Percentiles rank a stretch among this genome's conserved stretches.
These are phyloP conservation scores for Aspergillaceae sp. DNA, from an alignment of 2,329 filamentous ascomycete species.

Conservation along the genomic window DNA sequence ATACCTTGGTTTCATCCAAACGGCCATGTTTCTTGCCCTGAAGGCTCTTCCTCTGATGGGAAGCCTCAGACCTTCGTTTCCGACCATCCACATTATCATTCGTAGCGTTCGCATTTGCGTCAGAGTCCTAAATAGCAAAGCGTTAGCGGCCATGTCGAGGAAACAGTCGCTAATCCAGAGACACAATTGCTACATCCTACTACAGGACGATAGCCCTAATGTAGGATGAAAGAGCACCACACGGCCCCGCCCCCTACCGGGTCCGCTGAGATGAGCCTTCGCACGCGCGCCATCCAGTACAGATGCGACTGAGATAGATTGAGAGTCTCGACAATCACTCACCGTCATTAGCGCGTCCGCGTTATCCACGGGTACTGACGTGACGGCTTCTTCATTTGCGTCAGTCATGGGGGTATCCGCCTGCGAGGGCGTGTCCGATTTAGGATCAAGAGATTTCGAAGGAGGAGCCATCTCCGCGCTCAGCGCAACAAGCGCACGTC, in stretches of 20 bases:
- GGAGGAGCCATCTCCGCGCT: slow-evolving; percentile 32
- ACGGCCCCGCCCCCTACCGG: slow-evolving; percentile 41
- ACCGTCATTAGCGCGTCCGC: slow-evolving; percentile 34
- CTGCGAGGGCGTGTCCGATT: slow-evolving; percentile 35
- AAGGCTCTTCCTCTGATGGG: slow-evolving; percentile 81
- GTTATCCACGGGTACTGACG: slow-evolving; percentile 28
- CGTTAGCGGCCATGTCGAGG: slow-evolving; percentile 26
- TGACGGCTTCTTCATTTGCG: slow-evolving; percentile 26
- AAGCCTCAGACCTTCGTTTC: slow-evolving; percentile 76
- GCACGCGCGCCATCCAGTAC: neutral
- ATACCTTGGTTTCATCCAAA: slow-evolving; percentile 83
- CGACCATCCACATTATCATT: slow-evolving; percentile 73
- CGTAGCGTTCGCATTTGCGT: slow-evolving; percentile 71
- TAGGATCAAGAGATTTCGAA: slow-evolving; percentile 21
- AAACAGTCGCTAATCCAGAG: neutral
- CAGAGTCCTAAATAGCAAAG: slow-evolving; percentile 45
- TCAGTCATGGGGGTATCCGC: slow-evolving; percentile 42
- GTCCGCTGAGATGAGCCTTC: slow-evolving; percentile 24
- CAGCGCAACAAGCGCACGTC: slow-evolving; percentile 19
- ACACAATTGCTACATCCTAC: neutral
- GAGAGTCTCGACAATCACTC: slow-evolving; percentile 12
- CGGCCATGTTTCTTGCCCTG: slow-evolving; percentile 92
- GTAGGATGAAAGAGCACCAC: neutral
- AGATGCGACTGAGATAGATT: neutral
- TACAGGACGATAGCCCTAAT: neutral